These are phyloP conservation scores for Venturia pyrina DNA, from an alignment of 2,329 filamentous ascomycete genomes.

Conservation along the genomic window DNA sequence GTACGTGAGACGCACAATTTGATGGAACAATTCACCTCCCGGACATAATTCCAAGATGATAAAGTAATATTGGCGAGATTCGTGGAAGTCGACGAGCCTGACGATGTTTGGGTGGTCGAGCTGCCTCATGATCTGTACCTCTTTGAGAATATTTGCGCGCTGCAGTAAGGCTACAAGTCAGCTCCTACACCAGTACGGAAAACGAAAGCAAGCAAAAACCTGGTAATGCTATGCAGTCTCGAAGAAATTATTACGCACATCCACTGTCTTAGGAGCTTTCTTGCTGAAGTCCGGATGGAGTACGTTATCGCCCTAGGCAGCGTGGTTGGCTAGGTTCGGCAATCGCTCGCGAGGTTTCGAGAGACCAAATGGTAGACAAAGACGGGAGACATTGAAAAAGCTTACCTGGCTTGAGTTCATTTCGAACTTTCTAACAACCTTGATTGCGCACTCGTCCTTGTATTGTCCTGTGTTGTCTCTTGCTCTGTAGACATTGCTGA, in stretches of 20 bases:
- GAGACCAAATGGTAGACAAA: constrained; percentile 1
- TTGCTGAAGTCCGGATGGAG: constrained; percentile 96
- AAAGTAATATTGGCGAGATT: constrained; percentile 93
- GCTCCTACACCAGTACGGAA: constrained; percentile 20
- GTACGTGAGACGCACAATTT: constrained; percentile 95
- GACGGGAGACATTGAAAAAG: background rate
- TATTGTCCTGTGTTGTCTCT: constrained; percentile 61
- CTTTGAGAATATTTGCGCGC: constrained; percentile 96
- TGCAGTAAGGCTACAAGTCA: constrained; percentile 39
- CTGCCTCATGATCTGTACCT: constrained; percentile 97
- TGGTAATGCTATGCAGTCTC: constrained; percentile 16
- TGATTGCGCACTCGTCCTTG: constrained; percentile 80
- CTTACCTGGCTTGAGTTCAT: constrained; percentile 98
- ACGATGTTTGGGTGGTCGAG: constrained; percentile 95
- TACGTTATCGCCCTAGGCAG: constrained; percentile 73
- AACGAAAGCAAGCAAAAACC: constrained; percentile 1
- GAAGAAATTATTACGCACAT: constrained; percentile 60
- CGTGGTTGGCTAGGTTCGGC: constrained; percentile 40
- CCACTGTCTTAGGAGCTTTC: constrained; percentile 77
- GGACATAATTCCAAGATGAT: constrained; percentile 92
- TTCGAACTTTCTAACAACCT: constrained; percentile 97
- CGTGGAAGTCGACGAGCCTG: constrained; percentile 85
- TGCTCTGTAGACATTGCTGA: constrained; percentile 96
- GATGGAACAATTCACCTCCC: constrained; percentile 94
- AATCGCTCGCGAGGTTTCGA: constrained; percentile 16